Evolutionary conservation across 352 stramenopile genomes (phyloP).

Genomic region (Halophytophthora batemanensis): DNA sequence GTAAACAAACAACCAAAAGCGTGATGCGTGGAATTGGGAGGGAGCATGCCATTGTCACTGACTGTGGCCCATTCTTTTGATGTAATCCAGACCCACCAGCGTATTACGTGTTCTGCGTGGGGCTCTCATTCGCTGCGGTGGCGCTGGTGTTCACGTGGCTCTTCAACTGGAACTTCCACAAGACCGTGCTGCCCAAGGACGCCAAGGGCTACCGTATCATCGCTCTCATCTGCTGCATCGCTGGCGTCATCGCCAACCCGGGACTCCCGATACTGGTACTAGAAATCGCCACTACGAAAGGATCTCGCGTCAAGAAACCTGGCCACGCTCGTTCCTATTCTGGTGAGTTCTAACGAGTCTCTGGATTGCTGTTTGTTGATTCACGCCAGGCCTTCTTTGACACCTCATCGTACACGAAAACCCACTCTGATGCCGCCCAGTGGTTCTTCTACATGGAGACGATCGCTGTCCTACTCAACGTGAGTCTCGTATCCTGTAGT

Average conservation of each 20-base stretch:
- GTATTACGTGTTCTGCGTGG: constrained; percentile 59
- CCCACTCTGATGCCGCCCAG: constrained; percentile 44
- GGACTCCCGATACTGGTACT: constrained; percentile 51
- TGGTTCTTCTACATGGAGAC: constrained; percentile 63
- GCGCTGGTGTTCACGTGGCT: constrained; percentile 44
- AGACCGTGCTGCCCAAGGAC: constrained; percentile 23
- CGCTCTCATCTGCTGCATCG: constrained; percentile 22
- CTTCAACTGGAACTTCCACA: constrained; percentile 53
- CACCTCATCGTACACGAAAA: constrained; percentile 35
- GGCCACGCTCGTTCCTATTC: too few species aligned
- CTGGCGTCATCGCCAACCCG: constrained; percentile 37
- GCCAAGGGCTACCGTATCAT: constrained; percentile 20
- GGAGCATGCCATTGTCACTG: background rate
- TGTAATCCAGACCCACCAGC: constrained; percentile 33
- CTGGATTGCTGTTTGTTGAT: background rate
- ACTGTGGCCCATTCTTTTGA: background rate
- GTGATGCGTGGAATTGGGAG: background rate
- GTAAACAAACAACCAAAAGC: constrained; percentile 8
- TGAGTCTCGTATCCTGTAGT: constrained; percentile 15
- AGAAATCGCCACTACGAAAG: background rate
- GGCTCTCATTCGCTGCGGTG: constrained; percentile 42
- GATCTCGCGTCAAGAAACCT: background rate
- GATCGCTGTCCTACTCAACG: constrained; percentile 46
- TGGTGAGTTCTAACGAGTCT: too few species aligned
- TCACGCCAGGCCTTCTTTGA: constrained; percentile 45